phyloP scores from a whole-genome alignment of 164 flowering plant genomes.

The Liriodendron chinense region DNA sequence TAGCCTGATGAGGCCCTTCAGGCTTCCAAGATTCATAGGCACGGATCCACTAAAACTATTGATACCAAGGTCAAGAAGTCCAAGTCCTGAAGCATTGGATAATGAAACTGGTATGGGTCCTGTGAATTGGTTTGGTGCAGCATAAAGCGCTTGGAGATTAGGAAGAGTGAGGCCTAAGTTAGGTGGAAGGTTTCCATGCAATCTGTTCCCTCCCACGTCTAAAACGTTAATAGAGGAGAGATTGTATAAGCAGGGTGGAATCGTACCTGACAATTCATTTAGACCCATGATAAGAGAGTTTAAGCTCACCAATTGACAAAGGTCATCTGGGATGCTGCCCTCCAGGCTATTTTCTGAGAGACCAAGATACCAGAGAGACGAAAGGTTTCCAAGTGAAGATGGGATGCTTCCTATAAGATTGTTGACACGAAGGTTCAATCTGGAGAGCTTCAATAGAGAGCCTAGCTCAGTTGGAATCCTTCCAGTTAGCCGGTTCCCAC shows the following conservation, averaged over 20 bases:
- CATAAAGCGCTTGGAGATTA: conserved; percentile 25
- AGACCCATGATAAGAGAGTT: background rate
- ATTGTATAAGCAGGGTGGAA: conserved; percentile 1
- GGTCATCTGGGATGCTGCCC: conserved; percentile 1
- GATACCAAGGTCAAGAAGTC: conserved; percentile 23
- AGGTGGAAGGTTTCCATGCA: conserved; percentile 24
- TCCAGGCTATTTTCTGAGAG: background rate
- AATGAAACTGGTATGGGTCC: conserved; percentile 47
- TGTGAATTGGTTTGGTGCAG: conserved; percentile 32
- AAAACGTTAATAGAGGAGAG: background rate
- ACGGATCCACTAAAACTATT: conserved; percentile 23
- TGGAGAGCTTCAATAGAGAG: background rate
- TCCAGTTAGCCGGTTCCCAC: background rate
- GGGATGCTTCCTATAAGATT: background rate
- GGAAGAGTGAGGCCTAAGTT: conserved; percentile 28
- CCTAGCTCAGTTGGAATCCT: background rate
- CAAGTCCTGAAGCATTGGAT: conserved; percentile 37
- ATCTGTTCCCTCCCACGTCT: background rate
- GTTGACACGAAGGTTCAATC: background rate
- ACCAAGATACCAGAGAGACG: background rate
- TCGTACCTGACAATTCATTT: background rate
- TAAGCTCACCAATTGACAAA: background rate
- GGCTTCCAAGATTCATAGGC: conserved; percentile 2
- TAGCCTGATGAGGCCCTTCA: background rate
- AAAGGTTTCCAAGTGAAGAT: conserved; percentile 3